A percentile compares a stretch with the other conserved stretches of the same genome.
Conservation (phyloP, 108 stramenopile species). For the Schizochytrium sp. region DNA sequence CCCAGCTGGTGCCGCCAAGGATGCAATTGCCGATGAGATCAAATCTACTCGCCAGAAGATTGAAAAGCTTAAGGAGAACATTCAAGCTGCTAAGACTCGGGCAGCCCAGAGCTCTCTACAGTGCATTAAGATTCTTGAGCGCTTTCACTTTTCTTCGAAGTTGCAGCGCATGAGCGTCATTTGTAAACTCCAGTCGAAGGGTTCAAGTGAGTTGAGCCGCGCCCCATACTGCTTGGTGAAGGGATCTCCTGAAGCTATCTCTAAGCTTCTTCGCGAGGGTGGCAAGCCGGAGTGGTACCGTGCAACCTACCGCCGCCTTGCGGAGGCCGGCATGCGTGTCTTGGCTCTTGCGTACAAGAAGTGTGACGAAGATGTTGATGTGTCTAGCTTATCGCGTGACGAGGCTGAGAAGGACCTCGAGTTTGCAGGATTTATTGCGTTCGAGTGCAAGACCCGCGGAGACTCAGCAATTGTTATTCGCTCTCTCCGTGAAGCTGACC, state of each 20-base stretch:
- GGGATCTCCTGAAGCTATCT: conserved; percentile 93
- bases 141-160: conserved; percentile 97
- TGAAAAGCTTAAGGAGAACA: neutral
- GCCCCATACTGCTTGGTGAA: conserved; percentile 78
- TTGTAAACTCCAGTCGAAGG: conserved; percentile 63
- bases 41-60: neutral
- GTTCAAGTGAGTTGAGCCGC: neutral
- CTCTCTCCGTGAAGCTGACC: conserved; percentile 82
- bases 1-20: neutral
- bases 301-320: conserved; percentile 81
- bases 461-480: conserved; percentile 87
- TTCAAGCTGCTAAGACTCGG: neutral
- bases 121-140: conserved; percentile 81
- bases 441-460: conserved; percentile 89
- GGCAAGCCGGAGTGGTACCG: conserved; percentile 83
- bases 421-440: conserved; percentile 90
- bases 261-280: conserved; percentile 72
- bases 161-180: conserved; percentile 97
- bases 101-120: conserved; percentile 38
- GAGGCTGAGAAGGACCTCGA: conserved; percentile 80
- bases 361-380: neutral
- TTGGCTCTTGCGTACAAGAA: conserved; percentile 82
- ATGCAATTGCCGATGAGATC: conserved; percentile 8
- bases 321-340: conserved; percentile 85
- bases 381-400: conserved; percentile 14